phyloP scores from a whole-genome alignment of 2,329 filamentous ascomycete genomes.

The Fusarium udum region DNA sequence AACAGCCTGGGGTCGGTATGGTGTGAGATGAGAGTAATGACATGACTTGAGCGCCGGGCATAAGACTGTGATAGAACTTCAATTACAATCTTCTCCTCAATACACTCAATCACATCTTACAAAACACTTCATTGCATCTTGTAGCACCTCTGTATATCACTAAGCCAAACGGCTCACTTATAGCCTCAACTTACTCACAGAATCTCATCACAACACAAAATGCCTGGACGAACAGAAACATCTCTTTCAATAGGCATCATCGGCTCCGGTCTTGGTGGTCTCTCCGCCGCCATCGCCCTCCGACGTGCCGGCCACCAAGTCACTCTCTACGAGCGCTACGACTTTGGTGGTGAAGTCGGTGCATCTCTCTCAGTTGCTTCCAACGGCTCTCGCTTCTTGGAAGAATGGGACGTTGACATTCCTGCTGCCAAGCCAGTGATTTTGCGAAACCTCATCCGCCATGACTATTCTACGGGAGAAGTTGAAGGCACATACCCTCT shows the following conservation, averaged over 20 bases:
- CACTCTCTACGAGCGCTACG: slow-evolving; percentile 61
- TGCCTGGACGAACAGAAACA: slow-evolving; percentile 11
- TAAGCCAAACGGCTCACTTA: not conserved
- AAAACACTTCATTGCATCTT: not conserved
- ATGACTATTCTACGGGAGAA: slow-evolving; percentile 14
- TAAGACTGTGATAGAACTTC: not conserved
- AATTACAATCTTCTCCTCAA: not conserved
- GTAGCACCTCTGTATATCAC: not conserved
- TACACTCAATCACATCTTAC: not conserved
- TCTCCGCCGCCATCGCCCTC: slow-evolving; percentile 62
- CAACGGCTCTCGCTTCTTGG: slow-evolving; percentile 70
- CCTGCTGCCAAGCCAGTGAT: slow-evolving; percentile 14
- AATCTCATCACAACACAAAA: not conserved
- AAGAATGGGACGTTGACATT: slow-evolving; percentile 63
- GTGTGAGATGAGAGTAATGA: not conserved
- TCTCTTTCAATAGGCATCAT: slow-evolving; percentile 41
- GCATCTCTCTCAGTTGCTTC: slow-evolving; percentile 70
- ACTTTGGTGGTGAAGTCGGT: slow-evolving; percentile 71
- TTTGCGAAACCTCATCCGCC: slow-evolving; percentile 6
- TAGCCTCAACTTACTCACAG: too few species aligned
- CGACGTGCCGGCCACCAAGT: slow-evolving; percentile 62
- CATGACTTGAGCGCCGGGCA: not conserved
- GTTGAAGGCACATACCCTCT: slow-evolving; percentile 4
- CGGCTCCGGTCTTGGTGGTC: slow-evolving; percentile 61
- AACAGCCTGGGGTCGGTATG: not conserved